Percentiles rank a stretch among this genome's conserved stretches.
Evolutionary conservation across 2,329 filamentous ascomycete species (phyloP).

Genomic region (Stachybotrys echinatus): DNA sequence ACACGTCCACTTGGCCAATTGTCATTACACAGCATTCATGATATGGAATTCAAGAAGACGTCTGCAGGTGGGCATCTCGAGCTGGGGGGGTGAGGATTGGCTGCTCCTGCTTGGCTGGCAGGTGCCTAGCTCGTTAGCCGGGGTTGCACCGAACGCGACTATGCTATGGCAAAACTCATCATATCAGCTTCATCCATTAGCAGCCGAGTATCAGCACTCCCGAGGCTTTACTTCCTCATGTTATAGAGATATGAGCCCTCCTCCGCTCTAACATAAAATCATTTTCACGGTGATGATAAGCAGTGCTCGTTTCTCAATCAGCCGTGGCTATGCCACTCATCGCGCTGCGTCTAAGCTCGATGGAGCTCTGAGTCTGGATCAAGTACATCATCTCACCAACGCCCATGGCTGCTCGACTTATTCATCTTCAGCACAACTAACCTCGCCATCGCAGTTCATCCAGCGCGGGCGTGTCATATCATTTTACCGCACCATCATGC

Average conservation of each 20-base stretch:
- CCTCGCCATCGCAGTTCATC: conserved; percentile 43
- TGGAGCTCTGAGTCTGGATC: conserved; percentile 49
- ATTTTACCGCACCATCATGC: conserved; percentile 53
- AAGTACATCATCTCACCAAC: conserved; percentile 36
- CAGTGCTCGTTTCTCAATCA: not conserved
- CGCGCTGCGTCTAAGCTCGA: conserved; percentile 21
- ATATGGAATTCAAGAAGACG: too few relatives aligned
- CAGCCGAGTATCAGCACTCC: not conserved
- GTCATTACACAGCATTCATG: not conserved
- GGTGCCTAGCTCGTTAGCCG: too few relatives aligned
- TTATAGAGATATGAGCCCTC: not conserved
- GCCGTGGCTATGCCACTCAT: conserved; percentile 28
- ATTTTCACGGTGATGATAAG: not conserved
- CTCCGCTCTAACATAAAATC: not conserved
- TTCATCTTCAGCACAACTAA: not conserved
- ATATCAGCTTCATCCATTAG: not conserved
- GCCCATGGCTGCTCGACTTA: not conserved
- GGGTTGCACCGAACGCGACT: not conserved
- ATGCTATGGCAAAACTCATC: not conserved
- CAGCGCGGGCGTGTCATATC: conserved; percentile 49
- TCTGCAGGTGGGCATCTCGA: too few relatives aligned
- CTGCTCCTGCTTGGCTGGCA: too few relatives aligned
- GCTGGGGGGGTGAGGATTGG: too few relatives aligned
- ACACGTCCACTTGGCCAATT: too few relatives aligned
- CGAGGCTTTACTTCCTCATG: not conserved